phyloP scores from a whole-genome alignment of 805 yeast species.

The Candida dajiaensis region DNA sequence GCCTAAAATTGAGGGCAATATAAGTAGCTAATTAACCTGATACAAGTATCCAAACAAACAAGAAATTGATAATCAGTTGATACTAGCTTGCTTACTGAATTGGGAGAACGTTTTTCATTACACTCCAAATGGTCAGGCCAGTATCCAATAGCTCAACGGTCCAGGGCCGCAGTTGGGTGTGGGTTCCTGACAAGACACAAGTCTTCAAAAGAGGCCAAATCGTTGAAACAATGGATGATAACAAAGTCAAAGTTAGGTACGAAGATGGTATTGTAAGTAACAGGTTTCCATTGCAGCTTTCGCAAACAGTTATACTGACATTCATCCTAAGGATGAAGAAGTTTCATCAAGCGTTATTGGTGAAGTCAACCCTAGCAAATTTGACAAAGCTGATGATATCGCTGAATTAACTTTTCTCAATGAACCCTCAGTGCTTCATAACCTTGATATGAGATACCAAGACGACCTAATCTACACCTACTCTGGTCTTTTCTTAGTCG shows the following conservation, averaged over 20 bases:
- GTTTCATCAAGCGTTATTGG: constrained; percentile 43
- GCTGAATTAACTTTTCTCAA: constrained; percentile 91
- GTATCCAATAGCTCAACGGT: background rate
- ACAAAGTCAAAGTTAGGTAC: constrained; percentile 33
- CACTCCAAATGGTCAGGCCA: background rate
- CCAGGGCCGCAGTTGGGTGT: constrained; percentile 48
- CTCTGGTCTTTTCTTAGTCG: constrained; percentile 92
- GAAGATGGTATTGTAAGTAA: constrained; percentile 31
- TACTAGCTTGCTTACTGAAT: background rate
- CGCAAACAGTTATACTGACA: constrained; percentile 5
- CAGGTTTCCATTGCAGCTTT: too few species aligned
- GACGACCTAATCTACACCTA: constrained; percentile 85
- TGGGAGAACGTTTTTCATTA: background rate
- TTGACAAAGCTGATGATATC: constrained; percentile 90
- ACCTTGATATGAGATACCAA: constrained; percentile 67
- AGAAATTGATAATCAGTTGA: background rate
- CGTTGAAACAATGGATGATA: constrained; percentile 34
- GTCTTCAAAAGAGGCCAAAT: constrained; percentile 60
- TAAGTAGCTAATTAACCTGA: background rate
- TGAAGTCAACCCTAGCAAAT: constrained; percentile 81
- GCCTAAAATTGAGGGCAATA: background rate
- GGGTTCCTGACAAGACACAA: constrained; percentile 61
- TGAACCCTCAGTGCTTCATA: constrained; percentile 92
- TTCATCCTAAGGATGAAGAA: constrained; percentile 20
- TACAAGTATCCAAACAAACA: background rate